These are phyloP conservation scores for Clitocybe nebularis DNA, from an alignment of 1,284 basidiomycete species.

Conservation along the genomic window DNA sequence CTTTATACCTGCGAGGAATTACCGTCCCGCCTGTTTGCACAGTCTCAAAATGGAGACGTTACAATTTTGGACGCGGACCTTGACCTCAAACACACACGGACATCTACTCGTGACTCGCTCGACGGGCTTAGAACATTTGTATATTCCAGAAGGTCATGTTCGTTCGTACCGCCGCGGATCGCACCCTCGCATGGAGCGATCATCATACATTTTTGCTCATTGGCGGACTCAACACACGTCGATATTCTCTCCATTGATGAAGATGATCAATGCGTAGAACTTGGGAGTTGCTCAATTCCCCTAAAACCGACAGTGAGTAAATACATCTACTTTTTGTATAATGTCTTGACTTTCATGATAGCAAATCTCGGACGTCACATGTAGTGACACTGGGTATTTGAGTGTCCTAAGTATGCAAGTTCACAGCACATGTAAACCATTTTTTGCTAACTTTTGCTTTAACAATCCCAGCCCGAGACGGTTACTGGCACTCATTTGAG, in stretches of 20 bases:
- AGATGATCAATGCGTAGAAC: conserved; percentile 19
- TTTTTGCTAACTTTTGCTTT: neutral
- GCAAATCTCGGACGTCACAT: conserved; percentile 35
- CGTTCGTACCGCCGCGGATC: conserved; percentile 36
- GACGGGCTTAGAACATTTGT: conserved; percentile 40
- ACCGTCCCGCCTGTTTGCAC: conserved; percentile 37
- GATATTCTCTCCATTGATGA: conserved; percentile 24
- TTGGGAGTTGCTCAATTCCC: conserved; percentile 20
- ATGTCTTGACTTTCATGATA: conserved; percentile 11
- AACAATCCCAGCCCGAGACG: conserved; percentile 33
- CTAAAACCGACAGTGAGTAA: conserved; percentile 22
- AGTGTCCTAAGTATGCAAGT: conserved; percentile 44
- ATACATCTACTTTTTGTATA: neutral
- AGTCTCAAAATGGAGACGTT: conserved; percentile 44
- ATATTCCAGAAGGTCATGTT: conserved; percentile 38
- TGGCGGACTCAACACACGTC: conserved; percentile 17
- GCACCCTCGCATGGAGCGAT: conserved; percentile 27
- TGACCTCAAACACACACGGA: conserved; percentile 31
- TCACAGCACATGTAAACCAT: no score
- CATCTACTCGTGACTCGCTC: conserved; percentile 22
- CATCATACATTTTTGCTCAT: conserved; percentile 24
- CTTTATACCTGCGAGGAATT: conserved; percentile 44
- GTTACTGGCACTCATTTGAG: conserved; percentile 46
- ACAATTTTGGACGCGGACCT: conserved; percentile 42
- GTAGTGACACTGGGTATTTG: conserved; percentile 44